Conservation (phyloP, 176 grass and related monocot genomes). For the Miscanthus lutarioriparius region DNA sequence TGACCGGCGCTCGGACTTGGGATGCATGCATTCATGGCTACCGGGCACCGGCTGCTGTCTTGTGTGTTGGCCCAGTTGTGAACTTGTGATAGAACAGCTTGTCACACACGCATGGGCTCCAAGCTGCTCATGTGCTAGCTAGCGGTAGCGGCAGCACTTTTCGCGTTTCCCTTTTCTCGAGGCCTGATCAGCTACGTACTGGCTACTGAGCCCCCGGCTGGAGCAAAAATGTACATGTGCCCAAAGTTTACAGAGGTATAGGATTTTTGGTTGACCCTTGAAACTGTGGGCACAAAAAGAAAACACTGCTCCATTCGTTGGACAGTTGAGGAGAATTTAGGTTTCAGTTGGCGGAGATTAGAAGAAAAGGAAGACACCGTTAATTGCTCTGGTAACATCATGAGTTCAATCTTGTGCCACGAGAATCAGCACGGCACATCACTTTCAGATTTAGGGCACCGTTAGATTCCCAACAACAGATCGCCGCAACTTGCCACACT, state of each 20-base stretch:
- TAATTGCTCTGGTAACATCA: not conserved
- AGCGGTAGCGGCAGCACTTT: not conserved
- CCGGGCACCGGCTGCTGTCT: not conserved
- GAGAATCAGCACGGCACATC: not conserved
- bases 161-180: conserved; percentile 3
- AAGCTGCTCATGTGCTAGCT: not conserved
- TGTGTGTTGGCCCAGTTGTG: not conserved
- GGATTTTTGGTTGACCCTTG: not conserved
- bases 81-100: conserved; percentile 12
- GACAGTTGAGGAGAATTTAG: not conserved
- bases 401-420: not conserved
- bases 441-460: not conserved
- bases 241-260: not conserved
- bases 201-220: not conserved
- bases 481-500: not conserved
- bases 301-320: not conserved
- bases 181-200: not conserved
- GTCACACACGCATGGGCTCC: not conserved
- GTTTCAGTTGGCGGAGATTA: not conserved
- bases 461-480: not conserved
- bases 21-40: conserved; percentile 27
- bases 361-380: not conserved
- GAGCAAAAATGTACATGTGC: not conserved
- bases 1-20: conserved; percentile 5
- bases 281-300: not conserved